Conservation (phyloP, 139 green algal genomes). For the Zygnema circumcarinatum region DNA sequence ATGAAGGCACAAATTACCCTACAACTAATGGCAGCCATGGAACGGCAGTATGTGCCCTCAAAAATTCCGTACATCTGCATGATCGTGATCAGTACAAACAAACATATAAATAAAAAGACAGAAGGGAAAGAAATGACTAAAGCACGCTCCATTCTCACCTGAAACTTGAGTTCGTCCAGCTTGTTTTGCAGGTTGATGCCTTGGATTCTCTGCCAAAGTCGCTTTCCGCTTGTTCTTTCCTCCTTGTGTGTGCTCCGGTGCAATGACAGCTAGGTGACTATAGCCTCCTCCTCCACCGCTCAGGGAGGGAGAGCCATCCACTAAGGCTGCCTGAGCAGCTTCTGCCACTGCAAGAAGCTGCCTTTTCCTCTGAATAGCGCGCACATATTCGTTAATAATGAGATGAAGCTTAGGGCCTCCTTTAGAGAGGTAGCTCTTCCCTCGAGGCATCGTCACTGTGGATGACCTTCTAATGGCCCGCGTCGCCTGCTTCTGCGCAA, state of each 20-base stretch:
- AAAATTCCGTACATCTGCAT: too few relatives aligned
- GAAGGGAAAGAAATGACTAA: too few relatives aligned
- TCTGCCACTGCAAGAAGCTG: neutral
- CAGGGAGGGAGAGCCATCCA: too few relatives aligned
- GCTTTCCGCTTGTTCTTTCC: neutral
- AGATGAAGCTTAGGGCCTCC: slow-evolving; percentile 19
- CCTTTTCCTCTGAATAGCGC: slow-evolving; percentile 23
- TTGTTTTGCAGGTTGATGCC: neutral
- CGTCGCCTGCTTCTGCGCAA: neutral
- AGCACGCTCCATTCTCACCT: neutral
- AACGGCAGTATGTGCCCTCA: too few relatives aligned
- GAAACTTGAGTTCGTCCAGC: neutral
- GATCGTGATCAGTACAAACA: too few relatives aligned
- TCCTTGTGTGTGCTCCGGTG: too few relatives aligned
- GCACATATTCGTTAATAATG: slow-evolving; percentile 37
- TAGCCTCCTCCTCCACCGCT: too few relatives aligned
- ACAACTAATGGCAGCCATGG: too few relatives aligned
- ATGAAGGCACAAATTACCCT: too few relatives aligned
- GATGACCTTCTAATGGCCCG: neutral
- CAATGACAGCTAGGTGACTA: too few relatives aligned
- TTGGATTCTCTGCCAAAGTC: neutral
- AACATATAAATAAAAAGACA: too few relatives aligned
- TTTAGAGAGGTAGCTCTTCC: neutral
- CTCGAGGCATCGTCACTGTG: neutral
- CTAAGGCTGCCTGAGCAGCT: neutral